Evolutionary conservation across 805 yeast genomes (phyloP), one percentile per base, ranked within the genome.

Genomic region (Zygoascus biomembranicola): DNA sequence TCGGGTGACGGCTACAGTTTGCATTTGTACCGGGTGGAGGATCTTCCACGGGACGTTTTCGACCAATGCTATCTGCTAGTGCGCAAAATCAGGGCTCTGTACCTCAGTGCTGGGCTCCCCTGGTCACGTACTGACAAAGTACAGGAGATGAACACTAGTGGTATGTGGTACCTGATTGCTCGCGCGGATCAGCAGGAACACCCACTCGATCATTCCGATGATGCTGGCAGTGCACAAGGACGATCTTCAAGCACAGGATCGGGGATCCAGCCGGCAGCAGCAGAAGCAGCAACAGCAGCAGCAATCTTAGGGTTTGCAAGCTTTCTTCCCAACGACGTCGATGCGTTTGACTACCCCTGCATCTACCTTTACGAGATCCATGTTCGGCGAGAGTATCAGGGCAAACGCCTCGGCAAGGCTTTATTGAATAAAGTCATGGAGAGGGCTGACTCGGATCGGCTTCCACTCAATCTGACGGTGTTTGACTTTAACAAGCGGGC

Each of bases 281-380:
- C 6, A 14, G 18, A 32, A 20, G 26, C 32, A 32, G n/a, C 18
- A 32, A 19, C 6, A 14, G 18, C 48, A 20, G 26, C 32, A 32
- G n/a, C 18, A 32, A 19, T 64, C 10, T 45, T 50, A 1, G 66
- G 58, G 18, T 62, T 63, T 47, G 57, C 62, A 6, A 57, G 61
- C 49, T 58, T 52, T 54, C 51, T 56, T 23, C 52, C 49, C 35
- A 52, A 52, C 41, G 63, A 63, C 42, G 49, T 16, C 8, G 52
- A 60, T 16, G 58, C 41, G 10, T 50, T 32, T 14, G 55, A 52
- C 26, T 28, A 26, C 26, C 43, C 47, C 14, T 54, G 55, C n/a
- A 43, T 58, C 8, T 66, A 59, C 47, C 52, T 66, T 26, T 66
- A 63, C 49, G 69, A 66, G 55, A 51, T 66, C 39, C 69, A 66